These are phyloP conservation scores for Brasenia schreberi DNA, from an alignment of 164 flowering plant genomes.

Conservation along the genomic window DNA sequence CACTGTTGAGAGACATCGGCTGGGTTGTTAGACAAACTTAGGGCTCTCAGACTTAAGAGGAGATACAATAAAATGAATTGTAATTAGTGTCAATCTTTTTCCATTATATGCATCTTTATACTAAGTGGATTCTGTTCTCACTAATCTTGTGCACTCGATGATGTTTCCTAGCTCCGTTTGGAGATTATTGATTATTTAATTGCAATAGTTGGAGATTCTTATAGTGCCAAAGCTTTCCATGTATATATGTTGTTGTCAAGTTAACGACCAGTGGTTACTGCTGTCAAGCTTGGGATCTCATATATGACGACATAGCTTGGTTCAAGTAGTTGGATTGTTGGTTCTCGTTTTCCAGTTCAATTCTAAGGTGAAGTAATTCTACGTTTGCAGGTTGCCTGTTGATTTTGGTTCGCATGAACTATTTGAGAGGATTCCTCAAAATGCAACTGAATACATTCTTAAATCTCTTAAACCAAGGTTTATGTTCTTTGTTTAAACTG, in stretches of 20 bases:
- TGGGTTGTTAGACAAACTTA: too few species aligned
- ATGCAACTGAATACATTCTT: constrained; percentile 63
- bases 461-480: constrained; percentile 68
- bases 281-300: neutral
- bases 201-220: neutral
- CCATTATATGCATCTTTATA: too few species aligned
- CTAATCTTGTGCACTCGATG: too few species aligned
- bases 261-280: too few species aligned
- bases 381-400: constrained; percentile 20
- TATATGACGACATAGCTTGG: neutral
- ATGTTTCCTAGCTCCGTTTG: too few species aligned
- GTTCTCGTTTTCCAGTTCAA: neutral
- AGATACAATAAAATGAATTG: too few species aligned
- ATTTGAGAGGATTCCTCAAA: constrained; percentile 33
- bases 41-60: too few species aligned
- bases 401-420: constrained; percentile 37
- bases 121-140: too few species aligned
- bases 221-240: neutral
- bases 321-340: neutral
- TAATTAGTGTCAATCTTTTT: too few species aligned
- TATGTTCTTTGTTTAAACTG: neutral
- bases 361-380: neutral
- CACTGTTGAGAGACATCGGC: too few species aligned
- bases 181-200: too few species aligned
- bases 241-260: too few species aligned